phyloP scores from a whole-genome alignment of 306 rosid species.

The Castanospermum australe region DNA sequence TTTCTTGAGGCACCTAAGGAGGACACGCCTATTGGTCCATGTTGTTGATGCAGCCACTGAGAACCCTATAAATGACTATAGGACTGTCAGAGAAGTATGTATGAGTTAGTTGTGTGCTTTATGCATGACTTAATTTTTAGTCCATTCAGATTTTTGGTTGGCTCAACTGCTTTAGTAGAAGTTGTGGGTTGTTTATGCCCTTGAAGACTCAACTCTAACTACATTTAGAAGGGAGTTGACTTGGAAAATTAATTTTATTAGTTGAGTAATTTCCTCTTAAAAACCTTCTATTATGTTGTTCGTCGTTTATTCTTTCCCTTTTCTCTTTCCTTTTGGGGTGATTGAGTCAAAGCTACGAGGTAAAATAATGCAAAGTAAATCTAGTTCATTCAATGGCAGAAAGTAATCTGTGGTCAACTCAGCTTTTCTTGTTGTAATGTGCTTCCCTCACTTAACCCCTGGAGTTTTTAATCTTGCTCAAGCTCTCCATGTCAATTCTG shows the following conservation, averaged over 20 bases:
- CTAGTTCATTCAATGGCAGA: neutral
- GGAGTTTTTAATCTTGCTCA: neutral
- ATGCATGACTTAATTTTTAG: neutral
- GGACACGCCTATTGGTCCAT: slow-evolving; percentile 90
- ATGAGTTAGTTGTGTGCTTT: neutral
- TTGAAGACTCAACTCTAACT: neutral
- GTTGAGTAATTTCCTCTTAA: neutral
- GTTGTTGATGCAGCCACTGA: slow-evolving; percentile 90
- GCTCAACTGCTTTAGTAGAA: slow-evolving; percentile 15
- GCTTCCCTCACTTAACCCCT: slow-evolving; percentile 2
- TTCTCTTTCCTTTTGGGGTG: neutral
- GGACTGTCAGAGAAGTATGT: slow-evolving; percentile 90
- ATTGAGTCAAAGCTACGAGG: neutral
- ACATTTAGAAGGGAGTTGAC: neutral
- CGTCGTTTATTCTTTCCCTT: neutral
- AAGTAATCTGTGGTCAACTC: slow-evolving; percentile 7
- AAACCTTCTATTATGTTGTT: neutral
- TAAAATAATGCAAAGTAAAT: neutral
- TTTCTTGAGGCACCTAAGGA: slow-evolving; percentile 89
- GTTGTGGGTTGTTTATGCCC: neutral
- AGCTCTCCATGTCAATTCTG: slow-evolving; percentile 20
- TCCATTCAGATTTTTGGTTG: neutral
- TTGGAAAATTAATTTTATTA: neutral
- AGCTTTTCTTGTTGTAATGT: slow-evolving; percentile 12
- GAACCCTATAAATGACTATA: slow-evolving; percentile 80